Conservation (phyloP, 2,329 filamentous ascomycete genomes). For the Phyllosticta capitalensis region DNA sequence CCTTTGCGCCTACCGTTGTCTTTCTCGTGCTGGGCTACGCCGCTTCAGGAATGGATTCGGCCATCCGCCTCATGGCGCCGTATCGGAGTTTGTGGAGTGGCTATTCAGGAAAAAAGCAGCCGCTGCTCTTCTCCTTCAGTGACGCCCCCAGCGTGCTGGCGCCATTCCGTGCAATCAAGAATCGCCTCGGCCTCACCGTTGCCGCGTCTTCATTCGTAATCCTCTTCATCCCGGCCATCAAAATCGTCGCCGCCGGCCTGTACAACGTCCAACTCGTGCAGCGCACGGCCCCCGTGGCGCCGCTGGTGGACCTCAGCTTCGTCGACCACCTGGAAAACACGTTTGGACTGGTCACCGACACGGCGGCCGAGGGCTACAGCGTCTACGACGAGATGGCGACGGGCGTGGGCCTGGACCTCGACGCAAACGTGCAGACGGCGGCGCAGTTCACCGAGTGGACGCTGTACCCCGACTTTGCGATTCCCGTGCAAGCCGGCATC, state of each 20-base stretch:
- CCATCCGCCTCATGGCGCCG: conserved; percentile 2
- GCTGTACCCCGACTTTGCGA: not conserved
- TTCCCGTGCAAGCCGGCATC: not conserved
- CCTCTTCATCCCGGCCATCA: conserved; percentile 1
- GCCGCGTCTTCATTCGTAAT: conserved; percentile 1
- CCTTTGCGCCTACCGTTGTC: not conserved
- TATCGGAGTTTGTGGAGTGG: conserved; percentile 5
- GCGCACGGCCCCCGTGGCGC: not conserved
- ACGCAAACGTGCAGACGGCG: not conserved
- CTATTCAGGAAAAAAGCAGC: not conserved
- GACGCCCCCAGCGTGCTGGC: not conserved
- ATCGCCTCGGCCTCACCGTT: not conserved
- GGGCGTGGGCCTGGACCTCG: not conserved
- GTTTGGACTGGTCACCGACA: not conserved
- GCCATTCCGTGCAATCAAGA: not conserved
- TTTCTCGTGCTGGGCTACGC: conserved; percentile 5
- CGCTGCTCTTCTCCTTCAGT: conserved; percentile 1
- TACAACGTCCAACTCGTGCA: not conserved
- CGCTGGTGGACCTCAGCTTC: conserved; percentile 1
- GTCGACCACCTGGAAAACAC: conserved; percentile 3
- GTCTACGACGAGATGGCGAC: not conserved
- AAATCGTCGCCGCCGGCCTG: conserved; percentile 7
- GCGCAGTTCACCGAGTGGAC: conserved; percentile 3
- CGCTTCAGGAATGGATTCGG: not conserved
- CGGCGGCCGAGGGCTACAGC: not conserved